Evolutionary conservation across 371 early-diverging fungal genomes (phyloP).

Genomic region (Apophysomyces elegans): DNA sequence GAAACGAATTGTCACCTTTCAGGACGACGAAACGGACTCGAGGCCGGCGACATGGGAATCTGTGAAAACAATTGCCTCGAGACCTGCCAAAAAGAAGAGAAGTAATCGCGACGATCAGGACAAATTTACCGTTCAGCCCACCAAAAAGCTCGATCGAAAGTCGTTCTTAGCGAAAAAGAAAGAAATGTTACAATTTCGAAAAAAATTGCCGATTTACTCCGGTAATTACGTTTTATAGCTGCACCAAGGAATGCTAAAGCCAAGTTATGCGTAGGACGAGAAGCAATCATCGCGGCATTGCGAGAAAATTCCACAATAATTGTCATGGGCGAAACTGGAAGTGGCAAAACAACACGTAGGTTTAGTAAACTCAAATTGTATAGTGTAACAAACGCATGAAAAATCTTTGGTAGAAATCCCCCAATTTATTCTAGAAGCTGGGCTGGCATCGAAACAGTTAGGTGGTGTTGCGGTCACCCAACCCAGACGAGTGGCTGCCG

Average conservation of each 20-base stretch:
- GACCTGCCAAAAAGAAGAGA: slow-evolving; percentile 20
- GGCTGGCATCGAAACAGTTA: slow-evolving; percentile 54
- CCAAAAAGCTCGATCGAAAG: slow-evolving; percentile 18
- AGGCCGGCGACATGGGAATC: slow-evolving; percentile 20
- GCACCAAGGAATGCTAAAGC: not conserved
- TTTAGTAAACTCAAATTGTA: not conserved
- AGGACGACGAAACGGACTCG: slow-evolving; percentile 12
- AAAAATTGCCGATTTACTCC: slow-evolving; percentile 49
- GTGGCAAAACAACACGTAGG: slow-evolving; percentile 69
- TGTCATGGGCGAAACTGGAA: slow-evolving; percentile 71
- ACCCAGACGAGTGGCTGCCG: slow-evolving; percentile 98
- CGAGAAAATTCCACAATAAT: slow-evolving; percentile 58
- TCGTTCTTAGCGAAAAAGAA: slow-evolving; percentile 36
- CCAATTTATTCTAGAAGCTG: slow-evolving; percentile 84
- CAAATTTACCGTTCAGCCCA: slow-evolving; percentile 18
- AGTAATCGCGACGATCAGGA: slow-evolving; percentile 15
- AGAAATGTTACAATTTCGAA: slow-evolving; percentile 49
- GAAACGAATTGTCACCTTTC: slow-evolving; percentile 21
- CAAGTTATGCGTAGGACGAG: slow-evolving; percentile 49
- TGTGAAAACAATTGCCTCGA: slow-evolving; percentile 6
- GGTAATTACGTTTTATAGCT: slow-evolving; percentile 26
- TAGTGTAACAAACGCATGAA: not conserved
- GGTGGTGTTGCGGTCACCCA: slow-evolving; percentile 94
- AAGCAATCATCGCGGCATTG: slow-evolving; percentile 62
- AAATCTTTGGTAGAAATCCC: slow-evolving; percentile 74